Conservation (phyloP, 345 rosid genomes). For the Leavenworthia alabamica region DNA sequence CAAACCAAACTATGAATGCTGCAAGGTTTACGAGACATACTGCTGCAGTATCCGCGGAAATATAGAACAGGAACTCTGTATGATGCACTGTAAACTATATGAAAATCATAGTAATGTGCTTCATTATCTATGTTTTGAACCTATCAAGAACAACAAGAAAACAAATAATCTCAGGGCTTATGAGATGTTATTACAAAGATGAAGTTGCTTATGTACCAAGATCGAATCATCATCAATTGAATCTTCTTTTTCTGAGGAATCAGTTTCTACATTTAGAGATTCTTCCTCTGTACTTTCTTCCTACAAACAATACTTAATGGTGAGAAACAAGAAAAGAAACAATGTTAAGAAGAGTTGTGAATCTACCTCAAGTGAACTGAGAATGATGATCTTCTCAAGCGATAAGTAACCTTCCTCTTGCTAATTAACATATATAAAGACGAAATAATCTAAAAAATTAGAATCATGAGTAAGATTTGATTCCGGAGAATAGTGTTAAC, state of each 20-base stretch:
- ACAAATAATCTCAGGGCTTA: background rate
- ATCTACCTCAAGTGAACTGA: slow-evolving; percentile 37
- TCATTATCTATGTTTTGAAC: slow-evolving; percentile 35
- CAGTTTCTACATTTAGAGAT: slow-evolving; percentile 19
- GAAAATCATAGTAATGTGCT: slow-evolving; percentile 65
- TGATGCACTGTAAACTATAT: slow-evolving; percentile 62
- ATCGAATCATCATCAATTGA: slow-evolving; percentile 44
- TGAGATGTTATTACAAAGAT: background rate
- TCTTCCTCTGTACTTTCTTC: slow-evolving; percentile 26
- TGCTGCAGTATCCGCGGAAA: slow-evolving; percentile 54
- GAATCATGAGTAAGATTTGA: background rate
- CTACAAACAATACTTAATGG: slow-evolving; percentile 5
- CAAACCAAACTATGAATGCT: background rate
- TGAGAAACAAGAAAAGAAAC: background rate
- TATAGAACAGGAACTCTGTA: slow-evolving; percentile 75
- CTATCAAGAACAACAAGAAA: slow-evolving; percentile 23
- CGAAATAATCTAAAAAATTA: background rate
- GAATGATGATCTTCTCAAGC: slow-evolving; percentile 45
- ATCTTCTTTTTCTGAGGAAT: slow-evolving; percentile 33
- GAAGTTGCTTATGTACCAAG: slow-evolving; percentile 37
- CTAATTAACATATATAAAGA: background rate
- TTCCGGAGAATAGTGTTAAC: slow-evolving; percentile 23
- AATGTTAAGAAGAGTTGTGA: background rate
- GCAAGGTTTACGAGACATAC: slow-evolving; percentile 35
- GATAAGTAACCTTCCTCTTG: slow-evolving; percentile 55